A percentile compares a stretch with the other conserved stretches of the same genome.
Evolutionary conservation across 306 rosid species (phyloP).

Genomic region (Quercus robur): DNA sequence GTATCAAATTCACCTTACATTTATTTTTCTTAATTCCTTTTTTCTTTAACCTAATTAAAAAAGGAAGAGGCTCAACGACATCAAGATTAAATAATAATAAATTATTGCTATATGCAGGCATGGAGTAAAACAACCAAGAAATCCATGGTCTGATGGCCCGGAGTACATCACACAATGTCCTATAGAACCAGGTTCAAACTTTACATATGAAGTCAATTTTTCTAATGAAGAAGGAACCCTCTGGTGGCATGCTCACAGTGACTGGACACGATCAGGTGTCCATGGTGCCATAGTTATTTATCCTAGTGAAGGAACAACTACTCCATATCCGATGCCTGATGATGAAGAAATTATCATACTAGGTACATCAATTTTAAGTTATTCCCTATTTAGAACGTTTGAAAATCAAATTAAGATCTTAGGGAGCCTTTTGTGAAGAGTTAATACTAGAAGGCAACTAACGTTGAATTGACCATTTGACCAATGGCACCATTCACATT

Average conservation of each 20-base stretch:
- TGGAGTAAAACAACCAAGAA: slow-evolving; percentile 32
- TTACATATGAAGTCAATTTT: slow-evolving; percentile 24
- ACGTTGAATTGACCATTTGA: too few relatives aligned
- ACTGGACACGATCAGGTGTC: slow-evolving; percentile 25
- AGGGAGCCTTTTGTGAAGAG: too few relatives aligned
- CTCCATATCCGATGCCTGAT: slow-evolving; percentile 23
- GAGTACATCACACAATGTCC: slow-evolving; percentile 43
- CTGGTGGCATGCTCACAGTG: too few relatives aligned
- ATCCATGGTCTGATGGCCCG: slow-evolving; percentile 45
- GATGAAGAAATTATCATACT: slow-evolving; percentile 13
- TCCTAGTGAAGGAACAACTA: not conserved
- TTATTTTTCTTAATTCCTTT: too few relatives aligned
- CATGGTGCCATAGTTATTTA: slow-evolving; percentile 31
- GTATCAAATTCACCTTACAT: too few relatives aligned
- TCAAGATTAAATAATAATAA: not conserved
- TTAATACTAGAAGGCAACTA: too few relatives aligned
- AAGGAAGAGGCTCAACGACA: too few relatives aligned
- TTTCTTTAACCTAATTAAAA: too few relatives aligned
- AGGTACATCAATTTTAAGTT: slow-evolving; percentile 3
- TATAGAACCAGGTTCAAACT: slow-evolving; percentile 21
- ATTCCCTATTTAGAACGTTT: too few relatives aligned
- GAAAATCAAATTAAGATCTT: too few relatives aligned
- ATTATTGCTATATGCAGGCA: slow-evolving; percentile 16
- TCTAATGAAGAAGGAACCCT: slow-evolving; percentile 13
- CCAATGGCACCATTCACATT: too few relatives aligned